phyloP scores from a whole-genome alignment of 2,329 filamentous ascomycete genomes.

The Magnaporthales sp. region DNA sequence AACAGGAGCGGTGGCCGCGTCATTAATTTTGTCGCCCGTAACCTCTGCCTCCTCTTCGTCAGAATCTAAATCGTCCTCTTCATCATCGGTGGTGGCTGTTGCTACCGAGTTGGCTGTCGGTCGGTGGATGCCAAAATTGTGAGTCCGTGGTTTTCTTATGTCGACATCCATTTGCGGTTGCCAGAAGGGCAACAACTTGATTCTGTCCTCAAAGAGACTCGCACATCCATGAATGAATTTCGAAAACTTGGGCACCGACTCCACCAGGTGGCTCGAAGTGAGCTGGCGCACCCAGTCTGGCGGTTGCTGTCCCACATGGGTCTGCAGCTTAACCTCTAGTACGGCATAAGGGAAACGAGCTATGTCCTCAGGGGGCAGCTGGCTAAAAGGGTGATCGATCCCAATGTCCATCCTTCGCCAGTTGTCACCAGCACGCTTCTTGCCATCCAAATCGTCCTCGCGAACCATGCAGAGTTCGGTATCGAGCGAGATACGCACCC shows the following conservation, averaged over 20 bases:
- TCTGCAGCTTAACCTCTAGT: slow-evolving; percentile 95
- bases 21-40: slow-evolving; percentile 9
- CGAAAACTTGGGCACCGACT: slow-evolving; percentile 98
- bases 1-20: slow-evolving; percentile 5
- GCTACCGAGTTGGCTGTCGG: slow-evolving; percentile 66
- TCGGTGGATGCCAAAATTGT: slow-evolving; percentile 84
- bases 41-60: slow-evolving; percentile 36
- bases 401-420: slow-evolving; percentile 98
- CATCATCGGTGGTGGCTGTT: slow-evolving; percentile 69
- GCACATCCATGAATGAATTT: slow-evolving; percentile 98
- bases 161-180: slow-evolving; percentile 97
- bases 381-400: slow-evolving; percentile 88
- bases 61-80: slow-evolving; percentile 65
- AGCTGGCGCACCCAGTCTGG: slow-evolving; percentile 95
- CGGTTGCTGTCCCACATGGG: slow-evolving; percentile 87
- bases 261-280: slow-evolving; percentile 86
- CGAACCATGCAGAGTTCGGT: slow-evolving; percentile 92
- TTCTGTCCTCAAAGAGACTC: slow-evolving; percentile 75
- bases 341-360: slow-evolving; percentile 93
- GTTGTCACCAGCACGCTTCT: slow-evolving; percentile 68
- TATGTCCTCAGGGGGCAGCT: slow-evolving; percentile 76
- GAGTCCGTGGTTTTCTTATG: slow-evolving; percentile 84
- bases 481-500: slow-evolving; percentile 93
- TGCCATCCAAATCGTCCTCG: slow-evolving; percentile 88
- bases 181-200: slow-evolving; percentile 91